phyloP scores from a whole-genome alignment of 2,329 filamentous ascomycete species.

The Thermothelomyces thermophilus region DNA sequence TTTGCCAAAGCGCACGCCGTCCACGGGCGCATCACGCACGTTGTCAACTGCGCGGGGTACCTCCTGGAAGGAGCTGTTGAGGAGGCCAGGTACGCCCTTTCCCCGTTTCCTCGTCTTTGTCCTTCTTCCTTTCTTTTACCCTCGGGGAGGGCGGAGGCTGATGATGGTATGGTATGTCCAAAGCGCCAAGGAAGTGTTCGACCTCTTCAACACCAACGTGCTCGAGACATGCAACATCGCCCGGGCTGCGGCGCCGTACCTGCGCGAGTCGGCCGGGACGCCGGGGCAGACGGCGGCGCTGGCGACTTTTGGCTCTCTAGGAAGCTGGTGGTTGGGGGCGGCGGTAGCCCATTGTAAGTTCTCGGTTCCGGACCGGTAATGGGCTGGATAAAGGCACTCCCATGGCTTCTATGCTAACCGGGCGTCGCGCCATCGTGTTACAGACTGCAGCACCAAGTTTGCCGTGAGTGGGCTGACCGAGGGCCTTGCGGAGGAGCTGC shows the following conservation, averaged over 20 bases:
- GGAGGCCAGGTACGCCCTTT: slow-evolving; percentile 24
- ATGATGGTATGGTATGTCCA: too few species aligned
- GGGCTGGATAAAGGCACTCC: background rate
- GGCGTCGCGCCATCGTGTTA: background rate
- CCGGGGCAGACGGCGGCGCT: slow-evolving; percentile 28
- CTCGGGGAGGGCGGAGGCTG: too few species aligned
- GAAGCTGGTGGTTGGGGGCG: slow-evolving; percentile 32
- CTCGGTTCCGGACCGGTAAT: background rate
- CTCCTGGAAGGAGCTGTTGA: slow-evolving; percentile 27
- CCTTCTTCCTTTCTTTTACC: too few species aligned
- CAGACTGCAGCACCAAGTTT: slow-evolving; percentile 39
- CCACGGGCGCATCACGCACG: slow-evolving; percentile 23
- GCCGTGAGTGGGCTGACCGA: slow-evolving; percentile 40
- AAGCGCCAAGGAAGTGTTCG: slow-evolving; percentile 31
- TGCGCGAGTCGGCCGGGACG: slow-evolving; percentile 31
- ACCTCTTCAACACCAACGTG: slow-evolving; percentile 46
- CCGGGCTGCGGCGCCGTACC: slow-evolving; percentile 41
- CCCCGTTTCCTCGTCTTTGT: background rate
- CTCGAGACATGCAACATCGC: slow-evolving; percentile 45
- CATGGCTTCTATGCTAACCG: background rate
- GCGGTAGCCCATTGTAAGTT: slow-evolving; percentile 29
- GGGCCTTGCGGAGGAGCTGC: slow-evolving; percentile 38
- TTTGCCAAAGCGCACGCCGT: slow-evolving; percentile 15
- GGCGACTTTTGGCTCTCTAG: slow-evolving; percentile 42
- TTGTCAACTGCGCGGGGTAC: slow-evolving; percentile 27